These are phyloP conservation scores for Thielaviopsis punctulata DNA, from an alignment of 2,329 filamentous ascomycete species.

Conservation along the genomic window DNA sequence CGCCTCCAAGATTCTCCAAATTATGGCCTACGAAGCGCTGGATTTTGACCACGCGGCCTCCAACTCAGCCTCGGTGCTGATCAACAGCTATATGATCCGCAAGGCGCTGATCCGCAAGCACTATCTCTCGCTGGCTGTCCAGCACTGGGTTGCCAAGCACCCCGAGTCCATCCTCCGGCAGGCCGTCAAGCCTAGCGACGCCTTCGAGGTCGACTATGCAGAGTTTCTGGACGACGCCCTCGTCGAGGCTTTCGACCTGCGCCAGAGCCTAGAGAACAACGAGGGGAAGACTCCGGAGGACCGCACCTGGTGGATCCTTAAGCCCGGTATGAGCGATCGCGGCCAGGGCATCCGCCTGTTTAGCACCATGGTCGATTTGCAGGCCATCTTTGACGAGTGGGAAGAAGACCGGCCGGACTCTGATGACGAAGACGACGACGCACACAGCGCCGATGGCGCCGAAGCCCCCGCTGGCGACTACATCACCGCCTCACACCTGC, in stretches of 20 bases:
- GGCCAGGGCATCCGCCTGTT: constrained; percentile 89
- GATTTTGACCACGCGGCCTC: constrained; percentile 61
- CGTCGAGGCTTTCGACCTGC: constrained; percentile 74
- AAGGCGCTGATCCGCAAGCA: constrained; percentile 96
- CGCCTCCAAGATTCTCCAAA: constrained; percentile 47
- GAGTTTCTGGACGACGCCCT: constrained; percentile 92
- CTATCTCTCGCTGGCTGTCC: constrained; percentile 68
- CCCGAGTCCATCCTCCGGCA: constrained; percentile 49
- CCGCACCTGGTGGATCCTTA: constrained; percentile 91
- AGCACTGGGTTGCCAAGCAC: constrained; percentile 74
- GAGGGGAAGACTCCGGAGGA: constrained; percentile 20
- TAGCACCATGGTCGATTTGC: constrained; percentile 67
- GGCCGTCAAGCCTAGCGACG: constrained; percentile 62
- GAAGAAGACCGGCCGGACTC: constrained; percentile 51
- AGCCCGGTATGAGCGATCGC: constrained; percentile 92
- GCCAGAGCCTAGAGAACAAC: constrained; percentile 60
- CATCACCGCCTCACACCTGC: constrained; percentile 75
- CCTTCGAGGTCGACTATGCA: constrained; percentile 90
- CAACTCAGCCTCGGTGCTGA: constrained; percentile 43
- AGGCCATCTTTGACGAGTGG: constrained; percentile 80
- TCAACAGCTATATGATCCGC: constrained; percentile 87
- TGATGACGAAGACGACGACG: constrained; percentile 39
- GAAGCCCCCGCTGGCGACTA: constrained; percentile 26
- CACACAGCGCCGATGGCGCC: constrained; percentile 18
- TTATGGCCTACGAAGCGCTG: constrained; percentile 70